These are phyloP conservation scores for Neoscytalidium dimidiatum DNA, from an alignment of 2,329 filamentous ascomycete species.

Conservation along the genomic window DNA sequence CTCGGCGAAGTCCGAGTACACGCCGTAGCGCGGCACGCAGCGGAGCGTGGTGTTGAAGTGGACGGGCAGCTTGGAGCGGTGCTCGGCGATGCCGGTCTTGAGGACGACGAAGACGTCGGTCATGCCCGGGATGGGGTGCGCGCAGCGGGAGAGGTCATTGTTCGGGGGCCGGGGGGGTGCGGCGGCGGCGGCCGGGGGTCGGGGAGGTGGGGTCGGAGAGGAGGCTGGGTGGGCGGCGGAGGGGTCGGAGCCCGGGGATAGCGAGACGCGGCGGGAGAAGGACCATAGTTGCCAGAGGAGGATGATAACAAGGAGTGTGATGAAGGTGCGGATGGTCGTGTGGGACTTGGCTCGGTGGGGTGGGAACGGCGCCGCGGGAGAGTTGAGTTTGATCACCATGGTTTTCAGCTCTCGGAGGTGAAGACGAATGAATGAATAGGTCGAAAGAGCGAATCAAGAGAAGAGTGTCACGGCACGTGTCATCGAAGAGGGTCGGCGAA, in stretches of 20 bases:
- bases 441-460: neutral
- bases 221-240: neutral
- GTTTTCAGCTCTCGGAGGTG: neutral
- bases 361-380: neutral
- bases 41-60: slow-evolving; percentile 37
- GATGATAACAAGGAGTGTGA: neutral
- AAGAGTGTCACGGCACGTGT: neutral
- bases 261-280: neutral
- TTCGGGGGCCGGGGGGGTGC: slow-evolving; percentile 11
- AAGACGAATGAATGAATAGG: neutral
- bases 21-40: slow-evolving; percentile 34
- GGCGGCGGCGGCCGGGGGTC: neutral
- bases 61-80: slow-evolving; percentile 55
- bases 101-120: slow-evolving; percentile 59
- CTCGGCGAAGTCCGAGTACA: slow-evolving; percentile 43
- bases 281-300: slow-evolving; percentile 7
- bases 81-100: slow-evolving; percentile 61
- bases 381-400: neutral
- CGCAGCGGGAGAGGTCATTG: slow-evolving; percentile 23
- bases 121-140: slow-evolving; percentile 28
- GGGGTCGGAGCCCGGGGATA: neutral
- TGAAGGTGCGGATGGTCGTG: neutral
- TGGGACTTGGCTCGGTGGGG: neutral
- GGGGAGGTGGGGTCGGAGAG: neutral
- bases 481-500: neutral